These are phyloP conservation scores for Dothiorella sarmentorum DNA, from an alignment of 2,329 filamentous ascomycete species.

Conservation along the genomic window DNA sequence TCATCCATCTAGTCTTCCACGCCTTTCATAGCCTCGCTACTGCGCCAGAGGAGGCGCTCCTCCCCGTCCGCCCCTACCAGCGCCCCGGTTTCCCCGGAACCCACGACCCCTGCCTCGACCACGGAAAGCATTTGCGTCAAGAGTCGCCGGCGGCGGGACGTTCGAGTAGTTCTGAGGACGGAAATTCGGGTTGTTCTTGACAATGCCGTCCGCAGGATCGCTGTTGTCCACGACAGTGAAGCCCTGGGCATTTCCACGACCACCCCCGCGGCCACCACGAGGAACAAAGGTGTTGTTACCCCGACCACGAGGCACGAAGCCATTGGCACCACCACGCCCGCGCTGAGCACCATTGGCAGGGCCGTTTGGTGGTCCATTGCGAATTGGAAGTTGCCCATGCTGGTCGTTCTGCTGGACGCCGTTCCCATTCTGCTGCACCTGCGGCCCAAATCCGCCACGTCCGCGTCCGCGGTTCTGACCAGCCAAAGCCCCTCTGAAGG, in stretches of 20 bases:
- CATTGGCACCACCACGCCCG: conserved; percentile 35
- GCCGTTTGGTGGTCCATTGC: conserved; percentile 29
- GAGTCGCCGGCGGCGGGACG: conserved; percentile 35
- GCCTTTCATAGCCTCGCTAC: not conserved
- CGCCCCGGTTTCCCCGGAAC: conserved; percentile 3
- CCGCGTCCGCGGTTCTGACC: conserved; percentile 43
- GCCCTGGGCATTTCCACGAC: conserved; percentile 37
- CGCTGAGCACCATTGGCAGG: conserved; percentile 21
- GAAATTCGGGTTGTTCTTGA: conserved; percentile 56
- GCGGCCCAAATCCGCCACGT: conserved; percentile 36
- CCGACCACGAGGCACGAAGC: conserved; percentile 31
- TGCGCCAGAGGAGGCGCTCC: not conserved
- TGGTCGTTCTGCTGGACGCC: conserved; percentile 22
- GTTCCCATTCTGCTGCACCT: conserved; percentile 26
- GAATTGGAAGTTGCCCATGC: conserved; percentile 32
- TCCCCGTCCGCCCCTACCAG: conserved; percentile 9
- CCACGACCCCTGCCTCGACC: conserved; percentile 29
- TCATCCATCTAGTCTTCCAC: not conserved
- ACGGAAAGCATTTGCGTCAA: conserved; percentile 30
- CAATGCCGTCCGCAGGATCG: conserved; percentile 52
- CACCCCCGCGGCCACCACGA: conserved; percentile 38
- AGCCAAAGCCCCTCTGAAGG: conserved; percentile 56
- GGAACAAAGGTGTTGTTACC: conserved; percentile 33
- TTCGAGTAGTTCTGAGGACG: conserved; percentile 46
- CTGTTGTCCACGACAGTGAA: conserved; percentile 48